Evolutionary conservation across 2,329 filamentous ascomycete genomes (phyloP).

Genomic region (Leptosphaerulina australis): DNA sequence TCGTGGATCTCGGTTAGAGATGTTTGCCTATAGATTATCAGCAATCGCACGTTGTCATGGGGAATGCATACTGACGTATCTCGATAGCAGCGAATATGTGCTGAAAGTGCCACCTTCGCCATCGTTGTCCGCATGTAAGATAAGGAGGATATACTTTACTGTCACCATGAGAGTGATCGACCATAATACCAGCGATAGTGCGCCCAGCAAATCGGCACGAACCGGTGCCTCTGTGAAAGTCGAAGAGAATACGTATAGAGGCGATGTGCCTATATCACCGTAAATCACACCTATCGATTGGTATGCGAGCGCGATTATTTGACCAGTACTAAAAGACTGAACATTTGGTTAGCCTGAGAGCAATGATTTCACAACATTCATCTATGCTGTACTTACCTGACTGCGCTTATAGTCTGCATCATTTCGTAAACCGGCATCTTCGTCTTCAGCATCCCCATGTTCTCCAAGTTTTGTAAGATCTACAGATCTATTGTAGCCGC

Average conservation of each 20-base stretch:
- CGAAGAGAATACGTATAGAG: slow-evolving; percentile 74
- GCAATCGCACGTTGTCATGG: background rate
- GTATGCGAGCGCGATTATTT: slow-evolving; percentile 55
- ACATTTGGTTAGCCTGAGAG: slow-evolving; percentile 16
- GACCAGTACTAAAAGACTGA: slow-evolving; percentile 36
- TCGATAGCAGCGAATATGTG: slow-evolving; percentile 67
- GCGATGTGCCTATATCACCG: slow-evolving; percentile 70
- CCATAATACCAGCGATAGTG: slow-evolving; percentile 72
- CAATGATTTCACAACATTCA: background rate
- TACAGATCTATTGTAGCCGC: slow-evolving; percentile 5
- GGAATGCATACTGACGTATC: slow-evolving; percentile 51
- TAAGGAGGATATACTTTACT: slow-evolving; percentile 70
- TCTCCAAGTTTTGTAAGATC: slow-evolving; percentile 1
- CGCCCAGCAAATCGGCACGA: slow-evolving; percentile 66
- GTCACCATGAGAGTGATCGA: slow-evolving; percentile 72
- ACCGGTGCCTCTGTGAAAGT: slow-evolving; percentile 61
- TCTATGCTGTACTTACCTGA: slow-evolving; percentile 26
- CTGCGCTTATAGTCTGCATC: slow-evolving; percentile 40
- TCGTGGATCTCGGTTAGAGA: slow-evolving; percentile 65
- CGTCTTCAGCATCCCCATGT: slow-evolving; percentile 34
- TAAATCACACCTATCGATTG: slow-evolving; percentile 72
- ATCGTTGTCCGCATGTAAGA: slow-evolving; percentile 71
- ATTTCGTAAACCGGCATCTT: slow-evolving; percentile 42
- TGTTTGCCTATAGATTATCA: slow-evolving; percentile 58
- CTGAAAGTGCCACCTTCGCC: slow-evolving; percentile 74